These are phyloP conservation scores for Dillenia turbinata DNA, from an alignment of 164 flowering plant species.

Conservation along the genomic window DNA sequence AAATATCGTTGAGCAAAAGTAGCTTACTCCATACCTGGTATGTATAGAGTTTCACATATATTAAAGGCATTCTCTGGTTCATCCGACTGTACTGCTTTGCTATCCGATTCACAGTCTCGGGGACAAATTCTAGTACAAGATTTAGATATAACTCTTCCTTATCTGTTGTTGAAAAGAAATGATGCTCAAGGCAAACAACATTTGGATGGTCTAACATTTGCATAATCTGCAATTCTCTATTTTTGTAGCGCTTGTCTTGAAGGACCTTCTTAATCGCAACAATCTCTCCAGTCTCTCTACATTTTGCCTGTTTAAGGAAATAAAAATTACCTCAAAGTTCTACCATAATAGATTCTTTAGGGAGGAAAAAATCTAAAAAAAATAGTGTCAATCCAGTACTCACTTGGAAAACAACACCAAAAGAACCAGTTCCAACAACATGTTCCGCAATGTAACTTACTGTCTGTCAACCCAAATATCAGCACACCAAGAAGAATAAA, in stretches of 20 bases:
- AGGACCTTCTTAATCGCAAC: conserved; percentile 97
- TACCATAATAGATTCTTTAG: background rate
- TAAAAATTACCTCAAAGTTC: conserved; percentile 1
- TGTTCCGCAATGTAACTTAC: conserved; percentile 89
- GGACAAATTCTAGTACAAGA: conserved; percentile 93
- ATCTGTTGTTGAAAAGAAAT: conserved; percentile 84
- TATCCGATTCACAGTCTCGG: conserved; percentile 84
- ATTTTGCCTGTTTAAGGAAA: conserved; percentile 65
- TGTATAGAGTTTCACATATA: conserved; percentile 90
- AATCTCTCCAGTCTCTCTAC: conserved; percentile 93
- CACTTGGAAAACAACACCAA: conserved; percentile 94
- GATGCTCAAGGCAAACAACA: conserved; percentile 81
- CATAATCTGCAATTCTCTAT: conserved; percentile 94
- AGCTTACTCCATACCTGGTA: conserved; percentile 55
- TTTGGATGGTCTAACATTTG: conserved; percentile 97
- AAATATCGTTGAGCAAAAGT: background rate
- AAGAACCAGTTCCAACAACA: conserved; percentile 96
- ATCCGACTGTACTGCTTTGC: conserved; percentile 79
- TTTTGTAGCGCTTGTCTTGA: conserved; percentile 96
- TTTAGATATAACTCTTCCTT: conserved; percentile 88
- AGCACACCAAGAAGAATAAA: conserved; percentile 2
- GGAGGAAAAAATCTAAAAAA: background rate
- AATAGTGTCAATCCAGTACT: conserved; percentile 6
- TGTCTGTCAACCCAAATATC: conserved; percentile 35
- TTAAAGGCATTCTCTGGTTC: conserved; percentile 79